Evolutionary conservation across 2,329 filamentous ascomycete species (phyloP).

Genomic region (Aspergillus sp.): DNA sequence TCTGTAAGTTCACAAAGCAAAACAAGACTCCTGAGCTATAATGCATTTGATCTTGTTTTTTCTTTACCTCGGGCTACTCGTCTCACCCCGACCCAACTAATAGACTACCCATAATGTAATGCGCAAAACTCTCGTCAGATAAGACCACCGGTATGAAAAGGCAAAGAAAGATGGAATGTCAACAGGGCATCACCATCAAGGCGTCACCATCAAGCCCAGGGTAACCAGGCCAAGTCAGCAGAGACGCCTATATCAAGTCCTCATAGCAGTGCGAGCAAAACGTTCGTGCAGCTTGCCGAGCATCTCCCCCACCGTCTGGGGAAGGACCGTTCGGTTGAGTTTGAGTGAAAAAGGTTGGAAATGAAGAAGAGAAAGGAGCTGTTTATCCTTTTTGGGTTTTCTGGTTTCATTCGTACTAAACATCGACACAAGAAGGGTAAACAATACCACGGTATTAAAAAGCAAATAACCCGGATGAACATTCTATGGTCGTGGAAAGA

Average conservation of each 20-base stretch:
- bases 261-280: slow-evolving; percentile 10
- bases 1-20: neutral
- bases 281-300: slow-evolving; percentile 1
- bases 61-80: neutral
- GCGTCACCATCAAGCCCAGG: slow-evolving; percentile 2
- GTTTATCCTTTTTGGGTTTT: slow-evolving; percentile 24
- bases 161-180: neutral
- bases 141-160: neutral
- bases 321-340: slow-evolving; percentile 9
- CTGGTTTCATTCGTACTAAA: slow-evolving; percentile 34
- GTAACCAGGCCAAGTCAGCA: neutral
- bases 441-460: slow-evolving; percentile 25
- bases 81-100: neutral
- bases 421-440: slow-evolving; percentile 21
- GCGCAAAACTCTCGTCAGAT: neutral
- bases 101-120: neutral
- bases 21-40: neutral
- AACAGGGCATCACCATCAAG: neutral
- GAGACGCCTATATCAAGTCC: neutral
- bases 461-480: slow-evolving; percentile 22
- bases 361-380: slow-evolving; percentile 1
- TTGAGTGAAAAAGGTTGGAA: slow-evolving; percentile 1
- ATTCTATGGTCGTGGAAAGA: slow-evolving; percentile 38
- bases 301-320: slow-evolving; percentile 14
- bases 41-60: neutral